These are phyloP conservation scores for Vitis hybrid DNA, from an alignment of 177 flowering plant genomes.

Conservation along the genomic window DNA sequence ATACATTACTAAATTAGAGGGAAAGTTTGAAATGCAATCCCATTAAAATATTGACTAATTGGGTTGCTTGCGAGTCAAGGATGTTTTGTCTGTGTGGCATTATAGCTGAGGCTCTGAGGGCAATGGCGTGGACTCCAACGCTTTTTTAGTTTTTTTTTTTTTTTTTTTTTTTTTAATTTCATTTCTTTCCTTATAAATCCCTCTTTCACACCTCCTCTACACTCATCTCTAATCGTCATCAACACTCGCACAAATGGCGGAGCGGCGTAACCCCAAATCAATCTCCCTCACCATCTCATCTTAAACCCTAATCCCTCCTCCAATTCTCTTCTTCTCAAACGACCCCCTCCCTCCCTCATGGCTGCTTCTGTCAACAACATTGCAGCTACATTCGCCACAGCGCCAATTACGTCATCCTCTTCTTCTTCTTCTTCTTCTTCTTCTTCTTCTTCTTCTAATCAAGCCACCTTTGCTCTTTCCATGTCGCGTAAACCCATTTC, in stretches of 20 bases:
- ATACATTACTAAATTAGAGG: too few relatives aligned
- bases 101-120: too few relatives aligned
- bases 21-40: too few relatives aligned
- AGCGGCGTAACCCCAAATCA: not conserved
- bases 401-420: constrained; percentile 11
- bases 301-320: not conserved
- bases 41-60: too few relatives aligned
- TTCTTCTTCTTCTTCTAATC: constrained; percentile 14
- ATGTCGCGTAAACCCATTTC: constrained; percentile 17
- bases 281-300: not conserved
- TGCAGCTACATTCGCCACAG: constrained; percentile 23
- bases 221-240: not conserved
- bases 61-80: too few relatives aligned
- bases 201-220: not conserved
- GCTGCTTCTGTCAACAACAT: constrained; percentile 25
- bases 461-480: constrained; percentile 4
- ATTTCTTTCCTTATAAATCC: too few relatives aligned
- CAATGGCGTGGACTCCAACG: too few relatives aligned
- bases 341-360: constrained; percentile 8
- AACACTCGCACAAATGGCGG: not conserved
- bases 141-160: too few relatives aligned
- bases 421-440: constrained; percentile 17
- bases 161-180: too few relatives aligned
- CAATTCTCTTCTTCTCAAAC: not conserved
- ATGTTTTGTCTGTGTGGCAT: too few relatives aligned